Evolutionary conservation across 805 yeast species (phyloP), one percentile per base, ranked within the genome.

Genomic region (Vanderwaltozyma yarrowii): DNA sequence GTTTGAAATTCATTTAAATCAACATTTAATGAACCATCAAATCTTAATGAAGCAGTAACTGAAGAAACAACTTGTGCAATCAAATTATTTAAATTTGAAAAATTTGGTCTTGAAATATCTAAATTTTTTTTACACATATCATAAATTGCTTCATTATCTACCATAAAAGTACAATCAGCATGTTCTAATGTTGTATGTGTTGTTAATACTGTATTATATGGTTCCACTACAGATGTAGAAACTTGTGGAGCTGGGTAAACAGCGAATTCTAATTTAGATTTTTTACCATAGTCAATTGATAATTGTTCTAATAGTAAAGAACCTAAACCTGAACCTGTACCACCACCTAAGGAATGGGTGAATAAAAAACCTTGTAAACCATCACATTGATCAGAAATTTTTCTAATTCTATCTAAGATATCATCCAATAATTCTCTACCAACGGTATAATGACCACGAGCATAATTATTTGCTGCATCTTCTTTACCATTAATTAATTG

Each of bases 141-240:
- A 66, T 92, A 92, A 54, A 92, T 89, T 39, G 98, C 97, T 70
- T 92, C 97, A 67, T 92, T 92, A 66, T 92, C 98, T 50, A 89
- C 96, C 97, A 89, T 89, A 60, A 89, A 89, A 15, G 98, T 92
- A 77, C 96, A 88, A 71, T 89, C 98, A 18, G 97, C 94, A 67
- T 89, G 95, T 70, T 92, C 97, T 62, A 89, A 74, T 42, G 98
- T 92, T 38, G 97, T 84, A 64, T 92, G 97, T 16, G 97, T 92
- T 37, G 97, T 85, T 66, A 89, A 75, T 37, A 89, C 97, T 29
- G 97, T 85, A 74, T 89, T 89, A 69, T 89, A 89, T 46, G 98
- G 98, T 71, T 89, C 98, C 45, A 89, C 98, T 45, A 89, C 97
- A 7, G 96, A 84, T 18, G 97, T 88, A 33, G 96, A 85, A 43